A percentile compares a stretch with the other conserved stretches of the same genome.
phyloP scores from a whole-genome alignment of 2,329 filamentous ascomycete genomes.

The Ophiocordyceps polyrhachis-furcata region DNA sequence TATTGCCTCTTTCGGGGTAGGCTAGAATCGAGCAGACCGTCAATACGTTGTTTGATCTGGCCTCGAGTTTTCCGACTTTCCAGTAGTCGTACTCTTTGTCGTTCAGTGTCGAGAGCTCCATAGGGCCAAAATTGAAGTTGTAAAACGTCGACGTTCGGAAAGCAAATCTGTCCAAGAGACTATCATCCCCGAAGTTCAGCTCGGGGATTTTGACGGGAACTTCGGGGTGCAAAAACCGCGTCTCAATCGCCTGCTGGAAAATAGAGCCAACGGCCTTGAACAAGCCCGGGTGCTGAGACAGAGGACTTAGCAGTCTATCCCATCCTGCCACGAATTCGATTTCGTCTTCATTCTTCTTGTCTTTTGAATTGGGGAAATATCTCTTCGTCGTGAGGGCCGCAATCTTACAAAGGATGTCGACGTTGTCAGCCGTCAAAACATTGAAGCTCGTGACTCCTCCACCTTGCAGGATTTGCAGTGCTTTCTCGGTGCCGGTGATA shows the following conservation, averaged over 20 bases:
- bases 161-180: neutral
- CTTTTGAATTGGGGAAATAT: neutral
- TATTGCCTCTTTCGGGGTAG: neutral
- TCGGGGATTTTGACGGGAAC: neutral
- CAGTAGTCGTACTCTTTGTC: neutral
- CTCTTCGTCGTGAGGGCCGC: neutral
- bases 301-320: neutral
- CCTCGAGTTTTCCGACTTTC: neutral
- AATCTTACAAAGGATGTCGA: neutral
- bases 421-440: neutral
- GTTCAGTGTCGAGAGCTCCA: neutral
- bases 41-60: neutral
- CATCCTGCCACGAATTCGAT: neutral
- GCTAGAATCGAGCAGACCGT: neutral
- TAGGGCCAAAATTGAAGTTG: neutral
- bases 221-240: neutral
- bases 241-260: neutral
- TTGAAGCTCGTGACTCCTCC: conserved; percentile 24
- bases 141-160: neutral
- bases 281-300: conserved; percentile 1
- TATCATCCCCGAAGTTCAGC: neutral
- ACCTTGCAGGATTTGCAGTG: conserved; percentile 25
- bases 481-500: conserved; percentile 33
- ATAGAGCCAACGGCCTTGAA: neutral
- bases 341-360: neutral